A percentile compares a stretch with the other conserved stretches of the same genome.
phyloP scores from a whole-genome alignment of 2,329 filamentous ascomycete genomes.

The Trichoderma harzianum region DNA sequence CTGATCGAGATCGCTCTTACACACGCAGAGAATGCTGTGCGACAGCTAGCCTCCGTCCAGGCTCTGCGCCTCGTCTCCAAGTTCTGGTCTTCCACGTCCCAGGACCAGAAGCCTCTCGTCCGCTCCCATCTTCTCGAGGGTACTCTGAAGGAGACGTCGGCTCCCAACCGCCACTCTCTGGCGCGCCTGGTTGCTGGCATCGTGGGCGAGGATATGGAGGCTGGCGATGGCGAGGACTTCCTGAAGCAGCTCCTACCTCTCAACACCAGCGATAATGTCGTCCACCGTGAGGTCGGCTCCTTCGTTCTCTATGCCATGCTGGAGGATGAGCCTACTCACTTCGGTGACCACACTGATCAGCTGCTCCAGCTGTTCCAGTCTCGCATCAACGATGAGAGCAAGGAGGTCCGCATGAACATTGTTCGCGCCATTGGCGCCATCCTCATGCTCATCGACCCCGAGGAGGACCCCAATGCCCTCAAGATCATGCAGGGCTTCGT shows the following conservation, averaged over 20 bases:
- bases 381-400: conserved; percentile 88
- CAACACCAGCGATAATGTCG: conserved; percentile 68
- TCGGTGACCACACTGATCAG: conserved; percentile 74
- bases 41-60: conserved; percentile 90
- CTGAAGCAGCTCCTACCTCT: conserved; percentile 76
- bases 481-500: conserved; percentile 75
- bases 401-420: conserved; percentile 92
- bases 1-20: conserved; percentile 86
- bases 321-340: conserved; percentile 80
- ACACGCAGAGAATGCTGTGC: conserved; percentile 67
- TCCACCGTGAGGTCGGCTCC: conserved; percentile 83
- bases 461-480: conserved; percentile 74
- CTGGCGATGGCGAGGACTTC: conserved; percentile 77
- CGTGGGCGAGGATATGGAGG: conserved; percentile 73
- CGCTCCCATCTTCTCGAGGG: conserved; percentile 81
- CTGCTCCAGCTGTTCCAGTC: conserved; percentile 80
- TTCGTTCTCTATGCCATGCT: conserved; percentile 92
- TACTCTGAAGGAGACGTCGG: conserved; percentile 73
- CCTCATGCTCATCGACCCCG: conserved; percentile 81
- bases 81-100: conserved; percentile 76
- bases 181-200: conserved; percentile 86
- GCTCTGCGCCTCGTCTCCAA: conserved; percentile 76
- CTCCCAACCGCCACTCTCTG: conserved; percentile 77
- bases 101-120: conserved; percentile 74
- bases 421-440: conserved; percentile 85